Conservation (phyloP, 768 basidiomycete genomes). For the Suillus decipiens region DNA sequence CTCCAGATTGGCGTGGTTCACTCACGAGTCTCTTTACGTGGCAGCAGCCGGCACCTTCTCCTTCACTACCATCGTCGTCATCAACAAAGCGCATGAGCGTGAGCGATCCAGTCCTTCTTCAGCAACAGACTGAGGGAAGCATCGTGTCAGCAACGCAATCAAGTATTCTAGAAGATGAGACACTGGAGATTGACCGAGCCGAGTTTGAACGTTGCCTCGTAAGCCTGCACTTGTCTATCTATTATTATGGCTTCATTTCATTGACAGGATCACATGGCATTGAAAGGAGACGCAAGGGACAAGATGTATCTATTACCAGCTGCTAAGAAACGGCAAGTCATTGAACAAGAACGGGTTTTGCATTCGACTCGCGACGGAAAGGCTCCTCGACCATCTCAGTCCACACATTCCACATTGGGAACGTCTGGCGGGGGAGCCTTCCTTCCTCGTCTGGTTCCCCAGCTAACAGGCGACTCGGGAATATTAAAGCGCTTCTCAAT, state of each 20-base stretch:
- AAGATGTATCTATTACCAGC: conserved; percentile 61
- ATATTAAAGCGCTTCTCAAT: conserved; percentile 71
- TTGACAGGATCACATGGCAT: conserved; percentile 66
- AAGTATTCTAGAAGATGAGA: conserved; percentile 25
- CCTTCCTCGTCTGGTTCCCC: conserved; percentile 70
- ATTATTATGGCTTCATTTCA: conserved; percentile 11
- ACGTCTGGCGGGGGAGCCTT: conserved; percentile 57
- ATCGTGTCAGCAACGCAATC: conserved; percentile 17
- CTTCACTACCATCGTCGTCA: conserved; percentile 34
- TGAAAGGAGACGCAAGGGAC: conserved; percentile 69
- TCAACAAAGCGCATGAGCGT: conserved; percentile 57
- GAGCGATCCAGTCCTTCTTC: conserved; percentile 68
- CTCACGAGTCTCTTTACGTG: conserved; percentile 69
- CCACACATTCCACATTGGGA: conserved; percentile 54
- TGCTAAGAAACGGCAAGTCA: conserved; percentile 66
- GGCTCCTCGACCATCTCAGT: conserved; percentile 28
- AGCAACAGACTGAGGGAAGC: conserved; percentile 43
- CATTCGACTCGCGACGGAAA: conserved; percentile 36
- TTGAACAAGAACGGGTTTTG: conserved; percentile 55
- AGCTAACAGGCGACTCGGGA: conserved; percentile 71
- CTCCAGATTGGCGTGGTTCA: conserved; percentile 54
- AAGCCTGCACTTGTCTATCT: background rate
- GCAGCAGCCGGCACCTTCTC: conserved; percentile 49
- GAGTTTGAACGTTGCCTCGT: conserved; percentile 77
- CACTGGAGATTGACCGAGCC: conserved; percentile 37